Evolutionary conservation across 805 yeast species (phyloP).

Genomic region (Cyberlindnera amylophila): DNA sequence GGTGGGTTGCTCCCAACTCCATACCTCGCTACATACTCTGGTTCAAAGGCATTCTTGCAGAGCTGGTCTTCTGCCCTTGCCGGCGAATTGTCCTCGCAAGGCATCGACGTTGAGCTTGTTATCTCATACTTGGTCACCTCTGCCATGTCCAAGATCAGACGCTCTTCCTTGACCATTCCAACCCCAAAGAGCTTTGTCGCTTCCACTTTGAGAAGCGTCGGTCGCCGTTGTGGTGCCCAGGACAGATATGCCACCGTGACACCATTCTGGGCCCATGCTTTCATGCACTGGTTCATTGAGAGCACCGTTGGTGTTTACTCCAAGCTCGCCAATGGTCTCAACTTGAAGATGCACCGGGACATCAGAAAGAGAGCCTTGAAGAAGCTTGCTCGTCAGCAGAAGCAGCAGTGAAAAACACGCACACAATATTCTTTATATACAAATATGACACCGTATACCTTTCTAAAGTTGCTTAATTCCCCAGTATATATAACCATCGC

Average conservation of each 20-base stretch:
- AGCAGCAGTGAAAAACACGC: slow-evolving; percentile 14
- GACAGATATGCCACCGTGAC: slow-evolving; percentile 83
- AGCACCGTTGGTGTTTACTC: slow-evolving; percentile 81
- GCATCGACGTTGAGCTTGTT: slow-evolving; percentile 82
- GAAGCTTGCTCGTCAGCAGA: slow-evolving; percentile 52
- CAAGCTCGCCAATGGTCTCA: slow-evolving; percentile 60
- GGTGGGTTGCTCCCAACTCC: slow-evolving; percentile 95
- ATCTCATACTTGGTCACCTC: slow-evolving; percentile 89
- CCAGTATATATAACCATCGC: too few species aligned
- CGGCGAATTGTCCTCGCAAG: slow-evolving; percentile 66
- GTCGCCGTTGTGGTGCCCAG: slow-evolving; percentile 89
- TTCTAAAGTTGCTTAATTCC: too few species aligned
- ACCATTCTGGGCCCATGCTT: slow-evolving; percentile 92
- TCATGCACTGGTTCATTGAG: slow-evolving; percentile 80
- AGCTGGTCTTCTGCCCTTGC: slow-evolving; percentile 88
- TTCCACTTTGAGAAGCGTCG: slow-evolving; percentile 64
- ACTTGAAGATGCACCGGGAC: slow-evolving; percentile 70
- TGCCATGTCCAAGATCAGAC: slow-evolving; percentile 90
- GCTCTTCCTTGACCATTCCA: slow-evolving; percentile 73
- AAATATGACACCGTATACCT: background rate
- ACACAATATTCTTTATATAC: background rate
- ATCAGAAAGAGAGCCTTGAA: slow-evolving; percentile 81
- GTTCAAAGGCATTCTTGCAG: slow-evolving; percentile 93
- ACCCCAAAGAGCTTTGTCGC: slow-evolving; percentile 75
- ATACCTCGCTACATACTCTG: slow-evolving; percentile 86